phyloP scores from a whole-genome alignment of 495 filamentous ascomycete species.

The Aspergillus coremiiformis region DNA sequence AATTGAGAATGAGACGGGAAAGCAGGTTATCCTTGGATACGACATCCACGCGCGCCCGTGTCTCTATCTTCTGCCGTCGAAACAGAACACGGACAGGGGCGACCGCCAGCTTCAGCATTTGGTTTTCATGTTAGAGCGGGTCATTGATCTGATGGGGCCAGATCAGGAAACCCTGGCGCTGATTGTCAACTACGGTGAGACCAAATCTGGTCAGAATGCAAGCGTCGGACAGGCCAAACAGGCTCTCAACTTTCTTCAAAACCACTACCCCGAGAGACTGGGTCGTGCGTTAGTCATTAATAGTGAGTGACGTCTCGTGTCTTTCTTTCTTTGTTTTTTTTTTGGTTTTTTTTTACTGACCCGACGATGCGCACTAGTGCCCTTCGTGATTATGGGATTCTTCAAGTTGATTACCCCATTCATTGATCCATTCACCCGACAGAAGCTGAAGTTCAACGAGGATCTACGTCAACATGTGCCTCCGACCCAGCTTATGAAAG shows the following conservation, averaged over 20 bases:
- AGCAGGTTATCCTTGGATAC: conserved; percentile 82
- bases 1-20: conserved; percentile 90
- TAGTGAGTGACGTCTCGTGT: conserved; percentile 41
- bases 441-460: conserved; percentile 94
- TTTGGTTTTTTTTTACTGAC: conserved; percentile 4
- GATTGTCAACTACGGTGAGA: conserved; percentile 82
- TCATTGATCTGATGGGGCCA: conserved; percentile 78
- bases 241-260: conserved; percentile 80
- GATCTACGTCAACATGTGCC: conserved; percentile 73
- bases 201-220: conserved; percentile 67
- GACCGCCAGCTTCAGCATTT: conserved; percentile 91
- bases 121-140: conserved; percentile 89
- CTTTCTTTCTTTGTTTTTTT: not conserved
- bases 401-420: conserved; percentile 94
- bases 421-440: conserved; percentile 83
- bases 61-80: conserved; percentile 78
- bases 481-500: conserved; percentile 64
- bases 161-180: conserved; percentile 79
- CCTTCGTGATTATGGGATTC: conserved; percentile 81
- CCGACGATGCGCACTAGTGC: conserved; percentile 45
- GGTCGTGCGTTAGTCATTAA: conserved; percentile 84
- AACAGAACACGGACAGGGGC: conserved; percentile 83
- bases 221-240: conserved; percentile 67
- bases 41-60: conserved; percentile 79
- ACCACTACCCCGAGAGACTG: conserved; percentile 90